A percentile compares a stretch with the other conserved stretches of the same genome.
These are phyloP conservation scores for Solanum hybrid DNA, from an alignment of 305 asterid species.

Conservation along the genomic window DNA sequence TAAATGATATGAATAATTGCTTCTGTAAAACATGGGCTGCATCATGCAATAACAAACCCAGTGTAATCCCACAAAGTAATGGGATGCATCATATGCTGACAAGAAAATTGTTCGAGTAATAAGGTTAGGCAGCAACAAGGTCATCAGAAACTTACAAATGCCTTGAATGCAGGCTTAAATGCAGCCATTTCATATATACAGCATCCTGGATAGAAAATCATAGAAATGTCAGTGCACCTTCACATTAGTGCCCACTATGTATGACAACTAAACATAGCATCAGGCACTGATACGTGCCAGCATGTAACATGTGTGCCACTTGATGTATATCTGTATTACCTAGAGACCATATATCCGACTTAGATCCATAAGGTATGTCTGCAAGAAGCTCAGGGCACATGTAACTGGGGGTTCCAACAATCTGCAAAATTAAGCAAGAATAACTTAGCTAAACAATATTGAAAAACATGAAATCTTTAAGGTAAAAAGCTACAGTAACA, in stretches of 20 bases:
- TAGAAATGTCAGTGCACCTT: constrained; percentile 11
- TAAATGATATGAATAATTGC: not conserved
- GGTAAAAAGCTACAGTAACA: not conserved
- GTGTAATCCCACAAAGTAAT: not conserved
- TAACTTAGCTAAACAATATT: constrained; percentile 1
- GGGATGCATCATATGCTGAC: not conserved
- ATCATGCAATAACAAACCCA: not conserved
- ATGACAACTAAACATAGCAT: not conserved
- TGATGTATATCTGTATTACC: constrained; percentile 36
- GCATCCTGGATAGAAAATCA: constrained; percentile 56
- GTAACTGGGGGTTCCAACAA: constrained; percentile 96
- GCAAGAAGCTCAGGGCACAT: constrained; percentile 99
- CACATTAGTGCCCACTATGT: not conserved
- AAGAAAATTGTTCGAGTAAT: not conserved
- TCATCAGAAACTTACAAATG: constrained; percentile 63
- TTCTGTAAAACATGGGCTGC: not conserved
- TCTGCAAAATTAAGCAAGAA: constrained; percentile 33
- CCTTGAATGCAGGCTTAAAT: constrained; percentile 91
- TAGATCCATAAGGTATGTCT: constrained; percentile 95
- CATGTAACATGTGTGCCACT: not conserved
- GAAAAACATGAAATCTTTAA: not conserved
- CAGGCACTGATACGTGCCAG: not conserved
- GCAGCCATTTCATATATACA: constrained; percentile 90
- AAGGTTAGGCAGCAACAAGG: not conserved
- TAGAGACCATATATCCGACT: constrained; percentile 95